phyloP scores from a whole-genome alignment of 192 early-diverging fungal genomes.

The Piromyces finnis region DNA sequence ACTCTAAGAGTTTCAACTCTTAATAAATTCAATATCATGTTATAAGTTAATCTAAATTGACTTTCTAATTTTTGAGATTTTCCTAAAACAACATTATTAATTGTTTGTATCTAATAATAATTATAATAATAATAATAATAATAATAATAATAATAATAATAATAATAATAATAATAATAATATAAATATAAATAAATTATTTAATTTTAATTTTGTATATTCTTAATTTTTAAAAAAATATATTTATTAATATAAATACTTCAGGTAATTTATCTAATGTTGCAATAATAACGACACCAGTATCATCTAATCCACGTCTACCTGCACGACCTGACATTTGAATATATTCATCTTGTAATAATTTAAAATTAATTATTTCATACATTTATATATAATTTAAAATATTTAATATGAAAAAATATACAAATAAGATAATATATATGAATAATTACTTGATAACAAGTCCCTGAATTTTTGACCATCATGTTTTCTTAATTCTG shows the following conservation, averaged over 20 bases:
- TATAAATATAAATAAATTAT: no score
- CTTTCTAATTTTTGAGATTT: constrained; percentile 75
- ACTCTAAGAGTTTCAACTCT: constrained; percentile 86
- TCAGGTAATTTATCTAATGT: constrained; percentile 28
- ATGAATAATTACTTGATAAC: constrained; percentile 40
- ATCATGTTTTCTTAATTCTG: constrained; percentile 79
- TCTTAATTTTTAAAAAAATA: no score
- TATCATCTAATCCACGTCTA: constrained; percentile 77
- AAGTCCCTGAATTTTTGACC: constrained; percentile 72
- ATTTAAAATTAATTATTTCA: no score
- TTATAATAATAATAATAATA: not conserved
- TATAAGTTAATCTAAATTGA: constrained; percentile 93
- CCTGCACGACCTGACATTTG: constrained; percentile 98
- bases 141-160: not conserved
- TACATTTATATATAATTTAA: no score
- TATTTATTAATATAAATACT: no score
- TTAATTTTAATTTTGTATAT: no score
- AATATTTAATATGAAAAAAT: no score
- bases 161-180: constrained; percentile 2
- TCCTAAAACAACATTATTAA: constrained; percentile 73
- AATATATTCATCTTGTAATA: constrained; percentile 95
- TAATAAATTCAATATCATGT: constrained; percentile 93
- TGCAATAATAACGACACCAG: constrained; percentile 82
- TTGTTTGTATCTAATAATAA: not conserved
- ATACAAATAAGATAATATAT: no score